phyloP scores from a whole-genome alignment of 169 alveolate genomes.

The Eimeria brunetti region DNA sequence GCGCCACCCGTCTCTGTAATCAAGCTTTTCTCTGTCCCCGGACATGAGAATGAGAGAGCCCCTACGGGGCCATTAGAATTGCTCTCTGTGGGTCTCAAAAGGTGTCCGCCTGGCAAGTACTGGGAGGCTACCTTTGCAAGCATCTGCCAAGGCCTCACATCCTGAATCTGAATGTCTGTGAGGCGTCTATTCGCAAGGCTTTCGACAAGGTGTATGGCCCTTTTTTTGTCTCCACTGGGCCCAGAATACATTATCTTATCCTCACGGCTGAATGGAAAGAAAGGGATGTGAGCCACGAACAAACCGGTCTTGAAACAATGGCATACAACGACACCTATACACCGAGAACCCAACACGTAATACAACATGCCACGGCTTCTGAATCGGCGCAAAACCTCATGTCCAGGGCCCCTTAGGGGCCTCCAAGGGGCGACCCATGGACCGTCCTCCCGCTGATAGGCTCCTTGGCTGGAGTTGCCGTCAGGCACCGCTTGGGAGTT shows the following conservation, averaged over 20 bases:
- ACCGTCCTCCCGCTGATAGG: not conserved
- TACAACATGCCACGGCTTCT: slow-evolving; percentile 85
- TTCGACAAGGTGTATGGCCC: not conserved
- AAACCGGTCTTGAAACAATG: slow-evolving; percentile 92
- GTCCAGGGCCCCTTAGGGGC: slow-evolving; percentile 21
- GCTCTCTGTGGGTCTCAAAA: not conserved
- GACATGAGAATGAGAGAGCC: not conserved
- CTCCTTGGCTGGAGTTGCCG: not conserved
- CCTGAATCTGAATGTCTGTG: slow-evolving; percentile 46
- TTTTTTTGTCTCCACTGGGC: not conserved
- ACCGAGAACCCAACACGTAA: slow-evolving; percentile 90
- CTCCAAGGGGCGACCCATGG: not conserved
- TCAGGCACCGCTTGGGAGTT: not conserved
- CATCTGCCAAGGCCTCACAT: slow-evolving; percentile 72
- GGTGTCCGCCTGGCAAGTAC: slow-evolving; percentile 36
- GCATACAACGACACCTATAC: slow-evolving; percentile 91
- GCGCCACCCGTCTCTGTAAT: not conserved
- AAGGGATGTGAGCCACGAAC: slow-evolving; percentile 95
- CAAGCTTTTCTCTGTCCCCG: not conserved
- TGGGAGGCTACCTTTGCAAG: slow-evolving; percentile 69
- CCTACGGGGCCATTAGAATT: not conserved
- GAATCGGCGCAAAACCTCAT: slow-evolving; percentile 3
- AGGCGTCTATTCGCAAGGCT: slow-evolving; percentile 45
- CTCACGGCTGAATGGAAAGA: slow-evolving; percentile 78
- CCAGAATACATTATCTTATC: not conserved